Conservation (phyloP, 345 rosid species). For the Linum trigynum region DNA sequence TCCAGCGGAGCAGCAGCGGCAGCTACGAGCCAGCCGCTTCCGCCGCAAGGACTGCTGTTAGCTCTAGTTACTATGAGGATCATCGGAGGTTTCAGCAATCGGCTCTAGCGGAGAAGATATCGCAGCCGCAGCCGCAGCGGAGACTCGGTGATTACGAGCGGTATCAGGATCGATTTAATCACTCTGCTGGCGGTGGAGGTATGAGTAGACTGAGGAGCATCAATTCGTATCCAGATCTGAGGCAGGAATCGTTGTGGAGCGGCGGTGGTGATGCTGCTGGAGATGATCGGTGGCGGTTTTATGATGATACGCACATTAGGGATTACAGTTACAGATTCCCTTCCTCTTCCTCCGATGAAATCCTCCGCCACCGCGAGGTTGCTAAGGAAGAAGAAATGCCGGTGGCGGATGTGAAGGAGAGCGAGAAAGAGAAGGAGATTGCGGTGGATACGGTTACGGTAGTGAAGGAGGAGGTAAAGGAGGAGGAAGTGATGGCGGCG, state of each 20-base stretch:
- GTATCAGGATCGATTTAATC: conserved; percentile 23
- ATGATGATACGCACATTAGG: conserved; percentile 58
- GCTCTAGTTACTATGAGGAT: conserved; percentile 16
- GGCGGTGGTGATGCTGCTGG: not conserved
- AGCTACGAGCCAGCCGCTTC: not conserved
- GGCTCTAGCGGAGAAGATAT: conserved; percentile 11
- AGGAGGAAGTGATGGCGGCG: conserved; percentile 1
- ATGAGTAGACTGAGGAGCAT: conserved; percentile 46
- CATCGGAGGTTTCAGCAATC: conserved; percentile 14
- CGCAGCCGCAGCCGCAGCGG: conserved; percentile 30
- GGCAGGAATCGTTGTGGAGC: conserved; percentile 31
- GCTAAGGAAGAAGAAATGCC: conserved; percentile 2
- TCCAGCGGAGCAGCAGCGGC: not conserved
- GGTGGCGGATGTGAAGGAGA: conserved; percentile 10
- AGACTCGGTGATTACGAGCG: conserved; percentile 26
- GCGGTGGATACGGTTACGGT: conserved; percentile 16
- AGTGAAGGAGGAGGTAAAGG: not conserved
- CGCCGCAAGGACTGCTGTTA: not conserved
- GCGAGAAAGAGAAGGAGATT: conserved; percentile 9
- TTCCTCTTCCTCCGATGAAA: conserved; percentile 19
- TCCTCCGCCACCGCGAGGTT: conserved; percentile 1
- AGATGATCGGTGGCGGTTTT: conserved; percentile 54
- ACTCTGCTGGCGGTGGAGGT: conserved; percentile 16
- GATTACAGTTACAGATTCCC: conserved; percentile 29
- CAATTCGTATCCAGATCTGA: conserved; percentile 80